Evolutionary conservation across 257 asterid genomes (phyloP), one percentile per base, ranked within the genome.

Genomic region (Solanum ossicruentum): DNA sequence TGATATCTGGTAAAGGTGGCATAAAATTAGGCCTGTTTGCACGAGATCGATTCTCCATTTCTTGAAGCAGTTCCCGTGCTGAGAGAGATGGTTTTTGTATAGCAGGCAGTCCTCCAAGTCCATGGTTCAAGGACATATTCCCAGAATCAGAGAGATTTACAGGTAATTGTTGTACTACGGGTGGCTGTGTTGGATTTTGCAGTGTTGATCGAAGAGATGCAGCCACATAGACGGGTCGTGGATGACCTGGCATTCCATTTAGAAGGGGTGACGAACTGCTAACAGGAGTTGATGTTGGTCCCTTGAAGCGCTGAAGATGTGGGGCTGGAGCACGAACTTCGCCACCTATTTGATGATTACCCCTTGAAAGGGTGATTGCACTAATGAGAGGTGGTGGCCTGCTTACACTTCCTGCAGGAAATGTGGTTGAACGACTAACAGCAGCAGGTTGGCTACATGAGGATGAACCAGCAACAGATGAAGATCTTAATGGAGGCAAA

Each of bases 31-130:
- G 70, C 78, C 54, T 57, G 49, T 56, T 84, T 52, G 81, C 85
- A 45, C 49, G 78, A 79, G 84, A 67, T 84, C 80, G 89, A 83
- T 85, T 84, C 55, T 88, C 88, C 84, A 89, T 56, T 79, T 84
- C 84, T 85, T 66, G 79, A 52, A 84, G 89, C 87, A 87, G 54
- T 69, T 63, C 80, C 71, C 36, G 57, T 57, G 84, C 63, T 26
- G 75, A 82, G 36, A 65, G 43, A 36, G 52, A 15, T n/a, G 70
- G 75, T 39, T 69, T 84, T 39, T 49, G 84, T 55, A n/a, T 8
- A 70, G 81, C 77, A 20, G 70, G 60, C 66, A 80, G 55, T 41
- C 70, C 86, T 63, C 56, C 88, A 84, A 26, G 81, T 8, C 66
- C 63, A 47, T 72, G 60, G 52, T 81, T 84, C 66, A 75, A 72